Percentiles rank a stretch among this genome's conserved stretches.
These are phyloP conservation scores for Theileria sp. DNA, from an alignment of 169 alveolate species.

Conservation along the genomic window DNA sequence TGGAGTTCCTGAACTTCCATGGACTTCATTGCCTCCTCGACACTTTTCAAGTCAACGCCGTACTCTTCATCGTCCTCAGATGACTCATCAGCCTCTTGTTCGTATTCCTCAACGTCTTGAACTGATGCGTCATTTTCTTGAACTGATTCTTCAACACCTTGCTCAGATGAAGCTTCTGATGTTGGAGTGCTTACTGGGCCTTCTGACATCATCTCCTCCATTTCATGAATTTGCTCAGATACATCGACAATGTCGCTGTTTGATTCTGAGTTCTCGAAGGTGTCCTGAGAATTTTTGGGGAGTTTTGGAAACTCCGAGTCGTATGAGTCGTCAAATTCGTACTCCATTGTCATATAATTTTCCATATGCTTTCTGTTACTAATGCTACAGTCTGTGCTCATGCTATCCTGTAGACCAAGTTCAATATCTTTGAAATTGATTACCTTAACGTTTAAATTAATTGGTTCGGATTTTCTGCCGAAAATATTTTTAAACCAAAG, in stretches of 20 bases:
- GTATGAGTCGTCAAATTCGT: not conserved
- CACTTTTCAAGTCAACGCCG: not conserved
- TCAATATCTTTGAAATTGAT: slow-evolving; percentile 1
- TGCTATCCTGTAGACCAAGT: not conserved
- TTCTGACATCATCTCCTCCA: not conserved
- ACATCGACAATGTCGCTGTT: slow-evolving; percentile 1
- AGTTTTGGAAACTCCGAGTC: slow-evolving; percentile 13
- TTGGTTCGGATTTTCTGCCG: not conserved
- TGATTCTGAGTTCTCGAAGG: not conserved
- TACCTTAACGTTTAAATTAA: not conserved
- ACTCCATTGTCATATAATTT: not conserved
- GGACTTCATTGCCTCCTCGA: not conserved
- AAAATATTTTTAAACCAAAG: not conserved
- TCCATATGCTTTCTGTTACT: not conserved
- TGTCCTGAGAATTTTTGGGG: not conserved
- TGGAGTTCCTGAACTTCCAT: not conserved
- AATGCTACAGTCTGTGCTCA: not conserved
- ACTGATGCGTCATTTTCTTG: not conserved
- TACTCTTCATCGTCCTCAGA: slow-evolving; percentile 17
- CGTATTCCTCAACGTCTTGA: not conserved
- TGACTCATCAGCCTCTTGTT: not conserved
- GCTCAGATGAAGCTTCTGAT: not conserved
- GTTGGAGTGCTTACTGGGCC: too few species aligned
- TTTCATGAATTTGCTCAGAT: not conserved
- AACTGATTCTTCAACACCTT: not conserved